phyloP scores from a whole-genome alignment of 148 eudicot genomes.

The Persicaria maculosa region DNA sequence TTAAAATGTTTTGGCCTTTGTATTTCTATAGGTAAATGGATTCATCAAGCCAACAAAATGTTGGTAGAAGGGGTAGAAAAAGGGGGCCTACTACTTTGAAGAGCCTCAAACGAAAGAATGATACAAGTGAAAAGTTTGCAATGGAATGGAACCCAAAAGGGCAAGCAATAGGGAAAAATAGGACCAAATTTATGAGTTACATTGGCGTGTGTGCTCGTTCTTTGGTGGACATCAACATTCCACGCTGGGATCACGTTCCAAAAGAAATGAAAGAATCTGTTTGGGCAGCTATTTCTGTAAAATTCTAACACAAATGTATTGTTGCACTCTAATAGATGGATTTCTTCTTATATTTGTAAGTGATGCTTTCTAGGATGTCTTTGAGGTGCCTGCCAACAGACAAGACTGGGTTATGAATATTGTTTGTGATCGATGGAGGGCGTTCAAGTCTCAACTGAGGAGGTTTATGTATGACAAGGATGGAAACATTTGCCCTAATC shows the following conservation, averaged over 20 bases:
- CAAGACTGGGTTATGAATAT: not conserved
- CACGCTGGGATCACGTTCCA: constrained; percentile 7
- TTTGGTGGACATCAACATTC: not conserved
- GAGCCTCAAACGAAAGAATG: not conserved
- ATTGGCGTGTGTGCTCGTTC: constrained; percentile 9
- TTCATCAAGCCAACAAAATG: not conserved
- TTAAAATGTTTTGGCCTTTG: not conserved
- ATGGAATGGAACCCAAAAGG: constrained; percentile 6
- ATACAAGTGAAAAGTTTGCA: not conserved
- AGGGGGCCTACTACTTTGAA: constrained; percentile 10
- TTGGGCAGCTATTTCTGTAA: not conserved
- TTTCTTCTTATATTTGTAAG: not conserved
- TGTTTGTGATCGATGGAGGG: constrained; percentile 8
- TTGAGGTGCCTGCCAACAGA: not conserved
- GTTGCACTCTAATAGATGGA: not conserved
- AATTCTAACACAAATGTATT: not conserved
- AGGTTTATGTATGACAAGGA: constrained; percentile 3
- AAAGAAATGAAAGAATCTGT: not conserved
- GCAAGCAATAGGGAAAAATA: constrained; percentile 10
- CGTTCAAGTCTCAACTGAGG: constrained; percentile 1
- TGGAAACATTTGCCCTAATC: constrained; percentile 3
- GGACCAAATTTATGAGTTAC: constrained; percentile 12
- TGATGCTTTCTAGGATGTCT: not conserved
- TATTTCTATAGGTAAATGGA: not conserved
- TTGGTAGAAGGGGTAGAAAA: constrained; percentile 14